Conservation (phyloP, 192 early-diverging fungal genomes). For the Rhizophagus sp. region DNA sequence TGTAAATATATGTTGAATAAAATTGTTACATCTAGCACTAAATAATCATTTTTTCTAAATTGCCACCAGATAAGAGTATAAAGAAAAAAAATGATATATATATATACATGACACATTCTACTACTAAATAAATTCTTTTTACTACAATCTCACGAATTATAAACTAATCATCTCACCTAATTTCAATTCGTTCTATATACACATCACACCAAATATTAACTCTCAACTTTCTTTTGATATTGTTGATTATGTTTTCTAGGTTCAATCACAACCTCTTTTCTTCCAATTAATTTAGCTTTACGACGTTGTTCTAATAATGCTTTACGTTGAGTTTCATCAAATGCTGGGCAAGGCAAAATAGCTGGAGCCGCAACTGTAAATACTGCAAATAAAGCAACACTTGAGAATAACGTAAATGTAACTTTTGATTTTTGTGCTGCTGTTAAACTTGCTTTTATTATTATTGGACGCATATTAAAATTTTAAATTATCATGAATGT, state of each 20-base stretch:
- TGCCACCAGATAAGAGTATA: too few relatives aligned
- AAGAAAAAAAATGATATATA: too few relatives aligned
- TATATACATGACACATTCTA: too few relatives aligned
- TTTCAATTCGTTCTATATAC: too few relatives aligned
- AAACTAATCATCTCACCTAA: too few relatives aligned
- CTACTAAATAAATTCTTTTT: too few relatives aligned
- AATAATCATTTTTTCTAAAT: too few relatives aligned
- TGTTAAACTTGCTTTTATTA: neutral
- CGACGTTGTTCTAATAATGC: neutral
- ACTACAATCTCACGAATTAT: too few relatives aligned
- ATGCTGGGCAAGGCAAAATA: slow-evolving; percentile 4
- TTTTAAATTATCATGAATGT: neutral
- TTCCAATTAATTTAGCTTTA: neutral
- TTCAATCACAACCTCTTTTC: neutral
- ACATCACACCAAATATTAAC: too few relatives aligned
- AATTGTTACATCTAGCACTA: too few relatives aligned
- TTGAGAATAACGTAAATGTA: slow-evolving; percentile 18
- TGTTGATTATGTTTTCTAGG: neutral
- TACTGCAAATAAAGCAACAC: slow-evolving; percentile 21
- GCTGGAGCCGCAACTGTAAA: slow-evolving; percentile 14
- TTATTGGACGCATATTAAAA: neutral
- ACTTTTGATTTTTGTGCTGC: slow-evolving; percentile 6
- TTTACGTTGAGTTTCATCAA: slow-evolving; percentile 2
- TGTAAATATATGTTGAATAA: too few relatives aligned
- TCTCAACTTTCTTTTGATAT: neutral